Percentiles rank a stretch among this genome's conserved stretches.
Conservation (phyloP, 805 yeast genomes). For the Yamadazyma sp. region DNA sequence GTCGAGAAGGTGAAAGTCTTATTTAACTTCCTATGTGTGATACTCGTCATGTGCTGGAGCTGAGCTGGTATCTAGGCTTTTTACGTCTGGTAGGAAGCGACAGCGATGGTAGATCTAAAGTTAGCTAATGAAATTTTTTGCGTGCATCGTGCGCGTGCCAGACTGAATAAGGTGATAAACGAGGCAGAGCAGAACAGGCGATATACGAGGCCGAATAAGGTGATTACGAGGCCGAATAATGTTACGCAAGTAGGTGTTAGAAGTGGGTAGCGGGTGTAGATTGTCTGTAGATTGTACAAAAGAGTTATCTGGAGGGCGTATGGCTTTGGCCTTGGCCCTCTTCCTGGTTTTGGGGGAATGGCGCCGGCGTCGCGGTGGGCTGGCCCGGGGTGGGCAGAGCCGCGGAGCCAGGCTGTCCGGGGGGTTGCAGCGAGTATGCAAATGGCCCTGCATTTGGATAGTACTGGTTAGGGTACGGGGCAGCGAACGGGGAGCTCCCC, state of each 20-base stretch:
- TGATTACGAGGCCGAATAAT: too few relatives aligned
- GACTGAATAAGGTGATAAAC: too few relatives aligned
- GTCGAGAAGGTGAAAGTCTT: slow-evolving; percentile 32
- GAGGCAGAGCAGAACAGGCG: too few relatives aligned
- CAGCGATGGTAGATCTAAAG: slow-evolving; percentile 4
- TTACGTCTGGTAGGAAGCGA: background rate
- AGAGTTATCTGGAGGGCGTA: too few relatives aligned
- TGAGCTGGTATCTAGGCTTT: background rate
- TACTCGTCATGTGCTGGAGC: slow-evolving; percentile 3
- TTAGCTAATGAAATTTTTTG: slow-evolving; percentile 7
- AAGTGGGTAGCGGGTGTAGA: too few relatives aligned
- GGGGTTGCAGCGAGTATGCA: background rate
- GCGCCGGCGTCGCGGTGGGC: background rate
- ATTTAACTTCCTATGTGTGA: slow-evolving; percentile 19
- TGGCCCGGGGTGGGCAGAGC: background rate
- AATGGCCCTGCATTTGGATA: background rate
- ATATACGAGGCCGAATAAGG: too few relatives aligned
- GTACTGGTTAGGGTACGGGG: background rate
- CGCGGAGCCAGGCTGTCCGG: background rate
- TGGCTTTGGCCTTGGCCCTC: too few relatives aligned
- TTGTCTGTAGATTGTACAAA: too few relatives aligned
- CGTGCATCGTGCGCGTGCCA: slow-evolving; percentile 6
- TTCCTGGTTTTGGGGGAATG: too few relatives aligned
- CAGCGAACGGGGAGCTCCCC: background rate
- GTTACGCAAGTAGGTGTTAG: too few relatives aligned